These are phyloP conservation scores for Epichloe baconii DNA, from an alignment of 2,329 filamentous ascomycete species.

Conservation along the genomic window DNA sequence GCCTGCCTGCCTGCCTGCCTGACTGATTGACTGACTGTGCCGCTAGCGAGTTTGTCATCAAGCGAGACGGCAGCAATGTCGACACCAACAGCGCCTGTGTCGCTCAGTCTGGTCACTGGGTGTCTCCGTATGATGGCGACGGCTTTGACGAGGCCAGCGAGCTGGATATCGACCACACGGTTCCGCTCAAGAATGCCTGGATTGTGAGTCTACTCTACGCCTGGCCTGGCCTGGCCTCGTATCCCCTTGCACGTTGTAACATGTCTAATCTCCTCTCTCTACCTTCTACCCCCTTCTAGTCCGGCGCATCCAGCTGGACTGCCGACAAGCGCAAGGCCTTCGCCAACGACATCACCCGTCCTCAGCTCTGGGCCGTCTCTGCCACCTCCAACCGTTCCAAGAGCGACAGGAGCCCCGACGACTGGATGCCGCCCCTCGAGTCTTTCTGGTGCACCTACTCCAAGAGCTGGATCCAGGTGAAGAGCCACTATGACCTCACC, in stretches of 20 bases:
- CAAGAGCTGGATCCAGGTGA: conserved; percentile 64
- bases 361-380: conserved; percentile 69
- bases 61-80: conserved; percentile 58
- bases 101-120: conserved; percentile 55
- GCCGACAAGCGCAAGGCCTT: conserved; percentile 52
- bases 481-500: conserved; percentile 55
- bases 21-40: neutral
- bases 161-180: conserved; percentile 73
- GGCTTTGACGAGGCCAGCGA: conserved; percentile 56
- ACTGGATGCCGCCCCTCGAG: conserved; percentile 59
- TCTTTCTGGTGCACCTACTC: conserved; percentile 70
- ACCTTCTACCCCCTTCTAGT: conserved; percentile 26
- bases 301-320: conserved; percentile 61
- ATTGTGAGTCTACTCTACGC: conserved; percentile 32
- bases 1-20: no score
- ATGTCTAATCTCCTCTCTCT: neutral
- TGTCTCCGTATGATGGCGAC: conserved; percentile 59
- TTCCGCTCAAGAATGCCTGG: conserved; percentile 72
- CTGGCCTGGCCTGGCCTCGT: neutral
- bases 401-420: conserved; percentile 59
- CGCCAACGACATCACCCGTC: conserved; percentile 64
- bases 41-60: conserved; percentile 50
- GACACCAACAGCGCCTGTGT: conserved; percentile 45
- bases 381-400: conserved; percentile 63
- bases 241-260: neutral